Conservation (phyloP, 2,329 filamentous ascomycete genomes). For the Alternaria postmessia region DNA sequence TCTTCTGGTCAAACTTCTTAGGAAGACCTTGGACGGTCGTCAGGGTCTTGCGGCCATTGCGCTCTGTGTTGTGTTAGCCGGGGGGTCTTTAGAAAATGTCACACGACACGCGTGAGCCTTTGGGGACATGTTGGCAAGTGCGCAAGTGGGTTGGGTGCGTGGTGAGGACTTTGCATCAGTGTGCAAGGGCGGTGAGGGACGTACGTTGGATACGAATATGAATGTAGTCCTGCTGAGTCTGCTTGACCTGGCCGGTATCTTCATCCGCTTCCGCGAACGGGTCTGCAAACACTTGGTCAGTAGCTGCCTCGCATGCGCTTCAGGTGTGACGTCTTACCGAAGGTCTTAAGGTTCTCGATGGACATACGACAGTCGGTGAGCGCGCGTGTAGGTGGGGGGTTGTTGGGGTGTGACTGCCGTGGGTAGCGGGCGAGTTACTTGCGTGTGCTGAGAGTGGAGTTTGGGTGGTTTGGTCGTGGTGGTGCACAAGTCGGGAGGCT, state of each 20-base stretch:
- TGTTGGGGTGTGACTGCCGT: conserved; percentile 21
- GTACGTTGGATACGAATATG: conserved; percentile 99
- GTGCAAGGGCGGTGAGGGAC: conserved; percentile 23
- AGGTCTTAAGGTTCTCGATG: conserved; percentile 57
- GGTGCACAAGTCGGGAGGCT: conserved; percentile 14
- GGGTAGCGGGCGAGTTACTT: conserved; percentile 13
- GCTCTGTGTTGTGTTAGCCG: conserved; percentile 72
- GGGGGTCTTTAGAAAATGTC: not conserved
- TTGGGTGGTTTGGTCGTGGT: conserved; percentile 20
- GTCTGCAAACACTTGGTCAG: conserved; percentile 55
- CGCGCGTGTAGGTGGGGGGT: conserved; percentile 34
- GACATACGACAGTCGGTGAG: conserved; percentile 42
- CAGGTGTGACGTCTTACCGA: conserved; percentile 48
- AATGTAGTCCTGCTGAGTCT: conserved; percentile 92
- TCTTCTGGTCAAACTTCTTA: conserved; percentile 99
- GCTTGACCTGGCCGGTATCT: conserved; percentile 93
- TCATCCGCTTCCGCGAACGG: conserved; percentile 99
- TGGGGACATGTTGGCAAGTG: not conserved
- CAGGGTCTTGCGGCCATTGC: conserved; percentile 99
- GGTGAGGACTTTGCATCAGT: conserved; percentile 4
- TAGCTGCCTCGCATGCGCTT: conserved; percentile 7
- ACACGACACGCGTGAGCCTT: not conserved
- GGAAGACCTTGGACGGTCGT: conserved; percentile 99
- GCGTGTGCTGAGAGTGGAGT: conserved; percentile 16
- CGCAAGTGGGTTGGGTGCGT: not conserved